Percentiles rank a stretch among this genome's conserved stretches.
phyloP scores from a whole-genome alignment of 768 basidiomycete genomes.

The Termitomyces sp. region DNA sequence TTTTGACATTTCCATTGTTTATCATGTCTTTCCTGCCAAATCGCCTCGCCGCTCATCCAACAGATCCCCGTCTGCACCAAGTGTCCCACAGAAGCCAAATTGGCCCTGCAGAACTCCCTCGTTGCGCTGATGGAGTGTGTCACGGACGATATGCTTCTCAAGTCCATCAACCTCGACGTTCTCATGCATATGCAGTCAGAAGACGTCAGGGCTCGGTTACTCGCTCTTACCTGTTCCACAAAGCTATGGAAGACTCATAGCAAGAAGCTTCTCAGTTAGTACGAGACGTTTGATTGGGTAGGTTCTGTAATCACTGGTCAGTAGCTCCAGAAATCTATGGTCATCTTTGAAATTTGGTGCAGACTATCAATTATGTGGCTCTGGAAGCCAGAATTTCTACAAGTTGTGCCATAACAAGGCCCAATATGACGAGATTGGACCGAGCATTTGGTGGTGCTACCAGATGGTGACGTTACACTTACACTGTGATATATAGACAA shows the following conservation, averaged over 20 bases:
- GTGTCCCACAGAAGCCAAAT: conserved; percentile 32
- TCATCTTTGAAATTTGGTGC: no score
- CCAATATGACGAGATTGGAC: no score
- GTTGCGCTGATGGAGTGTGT: conserved; percentile 50
- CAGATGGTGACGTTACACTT: no score
- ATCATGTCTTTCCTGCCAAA: conserved; percentile 27
- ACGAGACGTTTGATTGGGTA: no score
- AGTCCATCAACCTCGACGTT: conserved; percentile 76
- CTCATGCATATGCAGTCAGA: conserved; percentile 91
- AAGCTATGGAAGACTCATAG: conserved; percentile 78
- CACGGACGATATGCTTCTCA: conserved; percentile 63
- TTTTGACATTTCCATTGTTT: not conserved
- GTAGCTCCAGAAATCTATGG: no score
- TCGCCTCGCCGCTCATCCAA: conserved; percentile 55
- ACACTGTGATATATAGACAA: no score
- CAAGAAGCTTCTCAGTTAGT: conserved; percentile 73
- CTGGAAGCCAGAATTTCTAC: no score
- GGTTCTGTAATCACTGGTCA: no score
- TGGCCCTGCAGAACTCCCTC: conserved; percentile 47
- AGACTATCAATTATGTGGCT: no score
- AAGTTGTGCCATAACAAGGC: no score
- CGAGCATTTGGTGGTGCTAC: no score
- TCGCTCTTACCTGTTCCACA: conserved; percentile 64
- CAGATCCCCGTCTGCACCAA: conserved; percentile 61
- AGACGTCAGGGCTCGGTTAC: conserved; percentile 61